A percentile compares a stretch with the other conserved stretches of the same genome.
These are phyloP conservation scores for Aspergillus pseudonomiae DNA, from an alignment of 2,329 filamentous ascomycete species.

Conservation along the genomic window DNA sequence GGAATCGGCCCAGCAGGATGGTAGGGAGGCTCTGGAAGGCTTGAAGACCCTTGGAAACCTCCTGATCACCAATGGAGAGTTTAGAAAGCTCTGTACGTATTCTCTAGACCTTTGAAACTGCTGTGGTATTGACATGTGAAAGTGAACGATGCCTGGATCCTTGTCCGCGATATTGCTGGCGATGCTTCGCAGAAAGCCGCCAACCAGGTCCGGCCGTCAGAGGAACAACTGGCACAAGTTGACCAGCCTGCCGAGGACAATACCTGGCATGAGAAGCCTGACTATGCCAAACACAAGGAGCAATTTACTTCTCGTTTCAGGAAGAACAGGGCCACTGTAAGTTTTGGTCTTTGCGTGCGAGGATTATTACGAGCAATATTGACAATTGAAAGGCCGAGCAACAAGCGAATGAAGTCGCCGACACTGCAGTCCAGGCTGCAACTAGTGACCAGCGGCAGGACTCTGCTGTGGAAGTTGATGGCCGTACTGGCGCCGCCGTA, in stretches of 20 bases:
- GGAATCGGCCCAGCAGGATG: conserved; percentile 78
- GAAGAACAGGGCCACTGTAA: conserved; percentile 56
- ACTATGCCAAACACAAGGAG: conserved; percentile 68
- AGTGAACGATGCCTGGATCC: conserved; percentile 77
- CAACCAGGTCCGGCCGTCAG: conserved; percentile 71
- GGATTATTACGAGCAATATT: not conserved
- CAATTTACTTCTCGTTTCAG: conserved; percentile 66
- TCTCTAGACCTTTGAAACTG: conserved; percentile 12
- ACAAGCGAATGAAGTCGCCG: conserved; percentile 59
- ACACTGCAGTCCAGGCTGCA: conserved; percentile 56
- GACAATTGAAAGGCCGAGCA: conserved; percentile 38
- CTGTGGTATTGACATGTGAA: conserved; percentile 30
- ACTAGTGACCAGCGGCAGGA: conserved; percentile 50
- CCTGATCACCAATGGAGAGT: conserved; percentile 93
- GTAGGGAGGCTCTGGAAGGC: conserved; percentile 79
- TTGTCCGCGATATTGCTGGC: conserved; percentile 87
- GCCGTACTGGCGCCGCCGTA: conserved; percentile 48
- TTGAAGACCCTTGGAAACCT: conserved; percentile 85
- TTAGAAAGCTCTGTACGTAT: conserved; percentile 79
- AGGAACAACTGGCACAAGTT: conserved; percentile 75
- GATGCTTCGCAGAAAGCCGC: conserved; percentile 85
- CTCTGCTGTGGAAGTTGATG: conserved; percentile 57
- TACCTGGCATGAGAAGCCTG: conserved; percentile 86
- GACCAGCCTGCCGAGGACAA: conserved; percentile 87
- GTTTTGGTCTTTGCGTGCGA: conserved; percentile 20